A percentile compares a stretch with the other conserved stretches of the same genome.
These are phyloP conservation scores for Discostella stelligera DNA, from an alignment of 352 stramenopile genomes.

Conservation along the genomic window DNA sequence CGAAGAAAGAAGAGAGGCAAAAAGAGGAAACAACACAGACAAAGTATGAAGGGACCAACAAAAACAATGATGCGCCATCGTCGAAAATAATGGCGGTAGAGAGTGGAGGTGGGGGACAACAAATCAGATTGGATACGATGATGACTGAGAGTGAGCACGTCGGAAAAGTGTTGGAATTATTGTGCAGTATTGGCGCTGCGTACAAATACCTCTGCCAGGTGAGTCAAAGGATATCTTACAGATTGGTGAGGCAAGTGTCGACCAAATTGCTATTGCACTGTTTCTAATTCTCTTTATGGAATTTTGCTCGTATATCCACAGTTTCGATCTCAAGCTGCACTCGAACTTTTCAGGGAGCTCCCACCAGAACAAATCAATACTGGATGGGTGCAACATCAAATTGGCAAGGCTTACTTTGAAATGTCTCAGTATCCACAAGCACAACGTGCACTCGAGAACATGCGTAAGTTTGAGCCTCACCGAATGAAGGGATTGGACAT, in stretches of 20 bases:
- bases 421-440: constrained; percentile 92
- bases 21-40: constrained; percentile 5
- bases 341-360: constrained; percentile 87
- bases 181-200: constrained; percentile 57
- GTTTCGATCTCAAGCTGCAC: constrained; percentile 87
- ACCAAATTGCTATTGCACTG: constrained; percentile 9
- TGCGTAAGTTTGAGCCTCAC: constrained; percentile 89
- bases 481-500: constrained; percentile 92
- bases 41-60: neutral
- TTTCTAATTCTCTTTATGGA: constrained; percentile 6
- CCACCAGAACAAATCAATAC: constrained; percentile 87
- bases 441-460: constrained; percentile 86
- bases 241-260: neutral
- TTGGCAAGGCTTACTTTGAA: constrained; percentile 93
- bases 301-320: constrained; percentile 23
- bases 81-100: neutral
- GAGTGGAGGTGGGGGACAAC: neutral
- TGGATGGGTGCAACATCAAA: constrained; percentile 92
- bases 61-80: neutral
- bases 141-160: constrained; percentile 21
- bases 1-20: constrained; percentile 27
- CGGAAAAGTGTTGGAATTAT: constrained; percentile 58
- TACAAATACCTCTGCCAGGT: constrained; percentile 69
- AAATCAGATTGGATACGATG: constrained; percentile 6
- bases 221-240: constrained; percentile 9